These are phyloP conservation scores for Ballota nigra DNA, from an alignment of 257 asterid species.

Conservation along the genomic window DNA sequence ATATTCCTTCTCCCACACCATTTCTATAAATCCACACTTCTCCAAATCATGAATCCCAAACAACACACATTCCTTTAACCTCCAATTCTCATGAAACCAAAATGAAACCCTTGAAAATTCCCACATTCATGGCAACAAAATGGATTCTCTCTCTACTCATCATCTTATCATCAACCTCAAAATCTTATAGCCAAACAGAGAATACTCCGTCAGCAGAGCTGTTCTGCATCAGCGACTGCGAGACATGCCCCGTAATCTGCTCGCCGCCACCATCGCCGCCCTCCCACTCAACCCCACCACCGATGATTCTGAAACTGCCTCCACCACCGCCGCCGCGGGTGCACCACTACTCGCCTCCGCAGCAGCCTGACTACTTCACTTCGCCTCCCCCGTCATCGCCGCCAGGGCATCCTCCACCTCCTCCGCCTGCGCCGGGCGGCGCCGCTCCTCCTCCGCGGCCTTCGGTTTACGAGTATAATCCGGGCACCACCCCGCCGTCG, in stretches of 20 bases:
- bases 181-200: slow-evolving; percentile 31
- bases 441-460: slow-evolving; percentile 36
- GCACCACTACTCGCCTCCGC: slow-evolving; percentile 44
- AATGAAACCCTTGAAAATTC: slow-evolving; percentile 26
- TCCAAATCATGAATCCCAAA: slow-evolving; percentile 1
- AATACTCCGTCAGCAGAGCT: slow-evolving; percentile 32
- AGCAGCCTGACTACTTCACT: slow-evolving; percentile 30
- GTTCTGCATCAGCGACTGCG: slow-evolving; percentile 72
- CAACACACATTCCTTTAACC: neutral
- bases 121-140: slow-evolving; percentile 21
- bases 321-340: slow-evolving; percentile 34
- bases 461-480: slow-evolving; percentile 29
- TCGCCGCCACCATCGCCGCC: slow-evolving; percentile 59
- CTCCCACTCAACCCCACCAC: slow-evolving; percentile 11
- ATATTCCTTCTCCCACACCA: neutral
- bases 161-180: slow-evolving; percentile 20
- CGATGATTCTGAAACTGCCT: slow-evolving; percentile 24
- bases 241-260: slow-evolving; percentile 70
- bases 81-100: slow-evolving; percentile 11
- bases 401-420: slow-evolving; percentile 30
- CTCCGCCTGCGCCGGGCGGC: slow-evolving; percentile 23
- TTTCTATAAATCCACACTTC: slow-evolving; percentile 26
- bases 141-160: slow-evolving; percentile 30
- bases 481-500: slow-evolving; percentile 37
- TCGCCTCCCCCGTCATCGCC: slow-evolving; percentile 36